Evolutionary conservation across 768 basidiomycete species (phyloP), one percentile per base, ranked within the genome.

Genomic region (Hypholoma fasciculare): DNA sequence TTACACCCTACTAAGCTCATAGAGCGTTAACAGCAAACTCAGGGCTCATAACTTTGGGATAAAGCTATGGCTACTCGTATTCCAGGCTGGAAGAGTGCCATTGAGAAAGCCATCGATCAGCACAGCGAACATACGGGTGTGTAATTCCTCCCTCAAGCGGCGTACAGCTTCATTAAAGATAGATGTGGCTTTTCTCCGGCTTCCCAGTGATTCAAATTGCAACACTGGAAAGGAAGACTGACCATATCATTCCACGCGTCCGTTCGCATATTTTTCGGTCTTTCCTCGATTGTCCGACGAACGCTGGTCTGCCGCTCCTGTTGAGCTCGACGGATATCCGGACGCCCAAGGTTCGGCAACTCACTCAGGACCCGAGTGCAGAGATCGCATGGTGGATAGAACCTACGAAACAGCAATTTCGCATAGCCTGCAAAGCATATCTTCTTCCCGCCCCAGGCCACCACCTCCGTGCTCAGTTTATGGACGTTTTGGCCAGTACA

Each of bases 331-430:
- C 91, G 48, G 92, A 93, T 72, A 68, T 87, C 47, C 88, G 92
- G 23, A 79, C 85, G 1, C 84, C 85, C 19, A 94, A 94, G 64
- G 78, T 83, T 36, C 48, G 70, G 1, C 86, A 92, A 62, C 72
- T 92, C 48, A 74, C 72, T 20, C 65, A 75, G 38, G 76, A 76
- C 56, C 66, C 78, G 9, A 69, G 75, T 43, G 81, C 87, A 59
- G 88, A 94, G 68, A 62, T 88, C 43, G 82, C 78, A 11, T 94
- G 89, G 86, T 95, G 91, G 90, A 80, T 87, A 52, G 77, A 81
- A 30, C 79, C 81, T 19, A 79, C 83, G 0, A 70, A 79, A 52
- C 86, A 90, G 67, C 93, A 96, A 65, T 93, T 87, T 67, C 86
- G 94, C 48, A 73, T 96, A 65, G 59, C 75, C 0, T 92, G 87